These are phyloP conservation scores for Pelargonium cotyledonis DNA, from an alignment of 441 rosid species.

Conservation along the genomic window DNA sequence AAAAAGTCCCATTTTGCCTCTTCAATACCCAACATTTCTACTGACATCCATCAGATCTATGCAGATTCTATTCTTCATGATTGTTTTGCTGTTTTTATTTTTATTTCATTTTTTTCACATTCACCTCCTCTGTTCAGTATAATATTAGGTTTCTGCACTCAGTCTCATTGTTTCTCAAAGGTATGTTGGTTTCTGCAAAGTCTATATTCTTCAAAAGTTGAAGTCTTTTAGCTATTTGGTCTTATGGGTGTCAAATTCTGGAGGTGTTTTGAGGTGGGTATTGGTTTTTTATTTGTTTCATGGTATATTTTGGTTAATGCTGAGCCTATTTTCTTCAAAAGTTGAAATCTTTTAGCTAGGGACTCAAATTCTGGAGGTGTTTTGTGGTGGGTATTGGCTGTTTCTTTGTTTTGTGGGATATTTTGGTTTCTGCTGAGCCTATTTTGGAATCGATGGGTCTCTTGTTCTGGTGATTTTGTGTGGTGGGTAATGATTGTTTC, in stretches of 20 bases:
- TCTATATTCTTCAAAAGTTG: neutral
- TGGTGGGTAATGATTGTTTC: neutral
- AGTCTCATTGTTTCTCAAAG: neutral
- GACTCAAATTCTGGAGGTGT: neutral
- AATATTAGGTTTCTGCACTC: neutral
- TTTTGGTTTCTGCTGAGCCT: neutral
- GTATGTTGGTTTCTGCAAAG: neutral
- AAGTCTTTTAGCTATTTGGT: neutral
- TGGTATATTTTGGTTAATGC: neutral
- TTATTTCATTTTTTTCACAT: neutral
- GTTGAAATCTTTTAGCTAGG: neutral
- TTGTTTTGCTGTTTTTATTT: neutral
- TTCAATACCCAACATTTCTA: neutral
- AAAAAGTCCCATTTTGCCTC: neutral
- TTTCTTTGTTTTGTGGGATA: neutral
- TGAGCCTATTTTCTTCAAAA: neutral
- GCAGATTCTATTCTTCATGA: conserved; percentile 2
- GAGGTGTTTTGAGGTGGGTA: conserved; percentile 7
- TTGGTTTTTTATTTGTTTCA: neutral
- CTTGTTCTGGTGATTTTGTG: neutral
- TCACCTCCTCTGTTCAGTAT: neutral
- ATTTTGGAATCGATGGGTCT: neutral
- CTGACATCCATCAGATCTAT: conserved; percentile 25
- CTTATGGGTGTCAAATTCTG: neutral
- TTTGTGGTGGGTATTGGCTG: neutral